A percentile compares a stretch with the other conserved stretches of the same genome.
phyloP scores from a whole-genome alignment of 306 rosid genomes.

The Sicyos baderoa region DNA sequence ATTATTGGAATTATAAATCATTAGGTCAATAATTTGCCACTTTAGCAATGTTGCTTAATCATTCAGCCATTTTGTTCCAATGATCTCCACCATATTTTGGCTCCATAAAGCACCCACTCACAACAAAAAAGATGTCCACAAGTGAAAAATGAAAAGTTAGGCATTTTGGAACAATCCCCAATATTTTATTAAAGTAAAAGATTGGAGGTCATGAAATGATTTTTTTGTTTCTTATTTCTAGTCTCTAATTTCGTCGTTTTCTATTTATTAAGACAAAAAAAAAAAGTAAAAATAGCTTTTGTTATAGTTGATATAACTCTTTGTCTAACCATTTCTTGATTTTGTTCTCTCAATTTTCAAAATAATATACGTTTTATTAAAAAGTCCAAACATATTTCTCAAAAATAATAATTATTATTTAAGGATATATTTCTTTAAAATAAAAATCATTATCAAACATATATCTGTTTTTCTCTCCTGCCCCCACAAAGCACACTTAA shows the following conservation, averaged over 20 bases:
- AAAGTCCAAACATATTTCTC: too few species aligned
- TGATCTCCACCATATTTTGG: conserved; percentile 4
- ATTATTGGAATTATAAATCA: conserved; percentile 4
- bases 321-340: not conserved
- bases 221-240: not conserved
- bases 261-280: not conserved
- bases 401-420: too few species aligned
- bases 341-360: not conserved
- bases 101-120: conserved; percentile 8
- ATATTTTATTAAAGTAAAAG: not conserved
- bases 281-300: too few species aligned
- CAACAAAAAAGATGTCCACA: conserved; percentile 2
- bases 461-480: too few species aligned
- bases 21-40: conserved; percentile 7
- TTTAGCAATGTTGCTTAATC: conserved; percentile 4
- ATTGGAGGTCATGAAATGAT: not conserved
- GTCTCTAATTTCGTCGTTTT: not conserved
- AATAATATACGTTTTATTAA: not conserved
- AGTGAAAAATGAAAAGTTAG: not conserved
- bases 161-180: not conserved
- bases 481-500: too few species aligned
- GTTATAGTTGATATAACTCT: not conserved
- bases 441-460: too few species aligned
- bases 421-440: too few species aligned
- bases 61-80: conserved; percentile 6